Percentiles rank a stretch among this genome's conserved stretches.
phyloP scores from a whole-genome alignment of 345 rosid genomes.

The Hirschfeldia incana region DNA sequence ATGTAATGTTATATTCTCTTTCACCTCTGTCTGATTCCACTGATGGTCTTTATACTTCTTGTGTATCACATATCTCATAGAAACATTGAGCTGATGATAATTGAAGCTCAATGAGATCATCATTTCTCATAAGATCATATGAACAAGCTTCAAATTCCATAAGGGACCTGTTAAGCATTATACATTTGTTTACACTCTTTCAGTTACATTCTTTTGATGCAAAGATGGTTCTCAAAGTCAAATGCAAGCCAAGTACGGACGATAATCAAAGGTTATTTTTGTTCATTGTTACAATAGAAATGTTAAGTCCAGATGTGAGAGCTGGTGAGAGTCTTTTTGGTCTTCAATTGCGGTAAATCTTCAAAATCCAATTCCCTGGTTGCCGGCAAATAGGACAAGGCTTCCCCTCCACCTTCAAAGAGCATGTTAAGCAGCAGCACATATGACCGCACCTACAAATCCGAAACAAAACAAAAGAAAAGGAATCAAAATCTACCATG shows the following conservation, averaged over 20 bases:
- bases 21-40: too few species aligned
- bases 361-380: conserved; percentile 51
- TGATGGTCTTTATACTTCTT: neutral
- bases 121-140: neutral
- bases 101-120: neutral
- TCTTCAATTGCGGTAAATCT: conserved; percentile 63
- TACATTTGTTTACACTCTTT: neutral
- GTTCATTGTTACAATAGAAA: neutral
- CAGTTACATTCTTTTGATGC: neutral
- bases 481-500: neutral
- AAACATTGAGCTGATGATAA: neutral
- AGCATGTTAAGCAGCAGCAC: conserved; percentile 88
- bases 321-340: neutral
- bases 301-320: neutral
- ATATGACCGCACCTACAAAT: conserved; percentile 82
- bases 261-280: neutral
- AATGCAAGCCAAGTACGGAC: neutral
- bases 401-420: conserved; percentile 41
- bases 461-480: conserved; percentile 1
- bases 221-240: neutral
- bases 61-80: neutral
- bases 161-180: neutral
- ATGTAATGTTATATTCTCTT: neutral
- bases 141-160: neutral
- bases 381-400: conserved; percentile 78